Conservation (phyloP, 1,284 basidiomycete genomes). For the Hortiboletus rubellus region DNA sequence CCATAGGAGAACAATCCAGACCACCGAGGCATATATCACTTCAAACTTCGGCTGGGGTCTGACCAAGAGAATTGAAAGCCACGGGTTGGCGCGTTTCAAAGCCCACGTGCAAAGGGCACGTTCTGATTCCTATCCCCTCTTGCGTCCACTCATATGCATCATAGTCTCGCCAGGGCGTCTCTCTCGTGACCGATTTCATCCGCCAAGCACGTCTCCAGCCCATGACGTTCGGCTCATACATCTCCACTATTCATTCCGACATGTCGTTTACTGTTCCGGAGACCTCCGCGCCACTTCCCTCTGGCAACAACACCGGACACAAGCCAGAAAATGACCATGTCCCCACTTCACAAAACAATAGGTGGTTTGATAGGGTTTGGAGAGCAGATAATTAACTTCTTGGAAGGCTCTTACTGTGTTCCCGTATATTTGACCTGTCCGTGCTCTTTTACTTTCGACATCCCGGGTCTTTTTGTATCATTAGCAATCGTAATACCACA, state of each 20-base stretch:
- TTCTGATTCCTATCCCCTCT: neutral
- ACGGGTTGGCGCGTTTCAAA: conserved; percentile 75
- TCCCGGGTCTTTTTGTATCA: conserved; percentile 33
- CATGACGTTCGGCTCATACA: conserved; percentile 55
- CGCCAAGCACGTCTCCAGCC: conserved; percentile 73
- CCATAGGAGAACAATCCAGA: conserved; percentile 68
- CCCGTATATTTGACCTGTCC: conserved; percentile 22
- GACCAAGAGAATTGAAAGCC: conserved; percentile 75
- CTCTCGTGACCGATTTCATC: conserved; percentile 68
- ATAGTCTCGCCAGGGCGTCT: conserved; percentile 81
- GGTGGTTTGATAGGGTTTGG: conserved; percentile 32
- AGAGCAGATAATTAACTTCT: conserved; percentile 18
- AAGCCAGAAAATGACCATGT: conserved; percentile 19
- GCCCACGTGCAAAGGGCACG: conserved; percentile 73
- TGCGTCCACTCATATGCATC: conserved; percentile 16
- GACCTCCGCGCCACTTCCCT: conserved; percentile 15
- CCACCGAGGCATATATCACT: conserved; percentile 72
- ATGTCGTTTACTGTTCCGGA: conserved; percentile 32
- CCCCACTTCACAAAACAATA: conserved; percentile 13
- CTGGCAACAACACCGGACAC: conserved; percentile 13
- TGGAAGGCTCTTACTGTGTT: conserved; percentile 9
- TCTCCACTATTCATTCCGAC: conserved; percentile 38
- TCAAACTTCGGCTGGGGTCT: conserved; percentile 84
- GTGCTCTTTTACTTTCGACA: conserved; percentile 12
- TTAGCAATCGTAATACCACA: conserved; percentile 33